Base-by-base conservation (phyloP, 805 yeast species). In the Grigorovia jiainica region DNA sequence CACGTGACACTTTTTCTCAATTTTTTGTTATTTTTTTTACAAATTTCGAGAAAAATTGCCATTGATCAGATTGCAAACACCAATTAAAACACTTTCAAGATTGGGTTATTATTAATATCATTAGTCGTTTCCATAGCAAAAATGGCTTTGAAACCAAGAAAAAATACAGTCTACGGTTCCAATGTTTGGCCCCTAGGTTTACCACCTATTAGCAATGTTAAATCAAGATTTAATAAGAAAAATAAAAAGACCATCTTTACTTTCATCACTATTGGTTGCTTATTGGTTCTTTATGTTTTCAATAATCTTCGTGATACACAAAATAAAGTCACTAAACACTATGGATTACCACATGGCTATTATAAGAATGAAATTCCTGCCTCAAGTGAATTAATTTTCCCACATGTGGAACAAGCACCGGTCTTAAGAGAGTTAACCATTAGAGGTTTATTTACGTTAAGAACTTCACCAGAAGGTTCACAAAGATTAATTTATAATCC, bases 401-500 rank as follows among this genome's bases (percentile, higher is more conserved):
- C 92, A n/a, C 73, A 77, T n/a, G 70, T 82, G 30, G 87, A 82
- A 48, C 79, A 82, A 52, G 79, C 84, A 4, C 75, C 78, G 0
- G 57, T 71, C 18, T 65, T 83, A 45, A 73, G 75, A 48, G 79
- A 78, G 44, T 54, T 82, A 39, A 73, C 78, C 1, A 58, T 76
- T 17, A 67, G 70, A 41, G 67, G 70, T 13, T 60, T 82, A 25
- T 79, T 77, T 44, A 68, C 67, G 25, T 68, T 67, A 36, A 64
- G 72, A 38, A 57, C 63, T n/a, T 74, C 72, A 34, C 53, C 72
- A 15, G 73, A 73, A 45, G 68, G 75, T 6, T 58, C 60, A 40
- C 56, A 64, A 40, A 53, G 49, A 20, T 67, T 51, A 43, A 55
- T 73, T 0, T 57, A 61, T 32, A 65, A 62, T 20, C 55, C 59